Percentiles rank a stretch among this genome's conserved stretches.
Conservation (phyloP, 140 eudicot species). For the Eryngium alpinum region DNA sequence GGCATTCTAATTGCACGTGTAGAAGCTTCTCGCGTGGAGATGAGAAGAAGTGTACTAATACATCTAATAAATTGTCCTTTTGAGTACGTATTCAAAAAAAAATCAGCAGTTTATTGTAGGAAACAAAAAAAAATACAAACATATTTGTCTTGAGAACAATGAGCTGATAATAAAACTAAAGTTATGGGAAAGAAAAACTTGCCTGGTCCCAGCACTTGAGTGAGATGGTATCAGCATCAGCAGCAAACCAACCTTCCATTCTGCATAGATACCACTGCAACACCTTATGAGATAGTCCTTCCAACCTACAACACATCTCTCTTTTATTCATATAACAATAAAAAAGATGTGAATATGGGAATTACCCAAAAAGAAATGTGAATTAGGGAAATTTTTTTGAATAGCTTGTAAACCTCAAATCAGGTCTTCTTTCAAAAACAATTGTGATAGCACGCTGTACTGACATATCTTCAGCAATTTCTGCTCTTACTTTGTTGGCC, state of each 20-base stretch:
- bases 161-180: neutral
- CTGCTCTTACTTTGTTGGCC: slow-evolving; percentile 70
- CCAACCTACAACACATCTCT: slow-evolving; percentile 38
- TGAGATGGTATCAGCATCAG: slow-evolving; percentile 94
- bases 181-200: slow-evolving; percentile 7
- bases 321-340: neutral
- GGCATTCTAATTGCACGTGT: neutral
- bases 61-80: neutral
- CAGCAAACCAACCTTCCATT: slow-evolving; percentile 99
- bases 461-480: slow-evolving; percentile 61
- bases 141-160: neutral
- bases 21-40: neutral
- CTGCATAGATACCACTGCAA: slow-evolving; percentile 97
- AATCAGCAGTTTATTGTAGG: too few relatives aligned
- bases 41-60: neutral
- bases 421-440: slow-evolving; percentile 79
- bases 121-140: too few relatives aligned
- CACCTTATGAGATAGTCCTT: slow-evolving; percentile 84
- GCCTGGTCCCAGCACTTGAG: slow-evolving; percentile 92
- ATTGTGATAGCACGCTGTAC: slow-evolving; percentile 61
- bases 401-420: slow-evolving; percentile 46
- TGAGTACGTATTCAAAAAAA: neutral
- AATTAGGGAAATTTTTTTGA: neutral
- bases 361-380: neutral
- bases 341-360: neutral